phyloP scores from a whole-genome alignment of 2,329 filamentous ascomycete genomes.

The Aureobasidium melanogenum region DNA sequence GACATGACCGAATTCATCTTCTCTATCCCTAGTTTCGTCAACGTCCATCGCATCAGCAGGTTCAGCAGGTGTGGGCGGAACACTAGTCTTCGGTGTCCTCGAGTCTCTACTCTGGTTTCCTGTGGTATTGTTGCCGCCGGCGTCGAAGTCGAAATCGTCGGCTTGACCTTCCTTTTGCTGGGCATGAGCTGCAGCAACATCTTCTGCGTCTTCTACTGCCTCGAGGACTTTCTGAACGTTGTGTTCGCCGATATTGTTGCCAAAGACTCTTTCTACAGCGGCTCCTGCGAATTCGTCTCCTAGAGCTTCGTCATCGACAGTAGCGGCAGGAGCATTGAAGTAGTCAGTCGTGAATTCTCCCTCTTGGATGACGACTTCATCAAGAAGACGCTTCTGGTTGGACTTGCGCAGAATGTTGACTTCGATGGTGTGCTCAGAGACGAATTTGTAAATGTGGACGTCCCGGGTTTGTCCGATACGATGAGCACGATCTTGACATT shows the following conservation, averaged over 20 bases:
- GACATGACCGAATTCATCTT: constrained; percentile 52
- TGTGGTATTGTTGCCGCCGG: constrained; percentile 47
- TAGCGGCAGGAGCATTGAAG: constrained; percentile 60
- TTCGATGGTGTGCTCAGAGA: constrained; percentile 67
- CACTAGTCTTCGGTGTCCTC: constrained; percentile 28
- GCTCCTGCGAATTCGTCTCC: constrained; percentile 55
- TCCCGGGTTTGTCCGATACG: constrained; percentile 96
- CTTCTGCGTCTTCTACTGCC: constrained; percentile 85
- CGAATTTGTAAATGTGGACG: constrained; percentile 82
- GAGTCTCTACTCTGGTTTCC: constrained; percentile 15
- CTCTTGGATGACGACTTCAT: constrained; percentile 97
- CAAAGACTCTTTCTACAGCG: constrained; percentile 62
- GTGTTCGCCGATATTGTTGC: constrained; percentile 55
- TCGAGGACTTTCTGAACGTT: constrained; percentile 67
- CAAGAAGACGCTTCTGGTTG: constrained; percentile 94
- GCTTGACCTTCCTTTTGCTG: constrained; percentile 81
- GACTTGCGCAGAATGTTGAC: constrained; percentile 95
- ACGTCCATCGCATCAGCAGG: constrained; percentile 11
- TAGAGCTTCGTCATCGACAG: constrained; percentile 39
- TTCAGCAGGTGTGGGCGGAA: constrained; percentile 25
- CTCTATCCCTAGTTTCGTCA: constrained; percentile 28
- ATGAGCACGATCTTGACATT: constrained; percentile 95
- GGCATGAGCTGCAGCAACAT: constrained; percentile 76
- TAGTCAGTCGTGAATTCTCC: constrained; percentile 97
- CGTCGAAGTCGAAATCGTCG: constrained; percentile 84